phyloP scores from a whole-genome alignment of 1,284 basidiomycete species.

The Ganoderma boninense region DNA sequence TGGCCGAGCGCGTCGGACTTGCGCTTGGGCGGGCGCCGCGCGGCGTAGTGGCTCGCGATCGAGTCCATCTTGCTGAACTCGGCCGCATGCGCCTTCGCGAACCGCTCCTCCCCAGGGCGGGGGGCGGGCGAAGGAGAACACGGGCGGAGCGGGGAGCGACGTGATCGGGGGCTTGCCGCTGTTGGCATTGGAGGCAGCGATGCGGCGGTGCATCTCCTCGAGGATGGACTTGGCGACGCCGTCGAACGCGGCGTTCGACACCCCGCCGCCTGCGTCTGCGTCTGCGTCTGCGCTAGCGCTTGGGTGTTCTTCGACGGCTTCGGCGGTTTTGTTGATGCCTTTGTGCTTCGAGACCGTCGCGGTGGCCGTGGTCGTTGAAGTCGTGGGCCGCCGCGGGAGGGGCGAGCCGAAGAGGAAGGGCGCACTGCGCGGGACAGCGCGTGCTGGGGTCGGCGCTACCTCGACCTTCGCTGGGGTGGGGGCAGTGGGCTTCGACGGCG shows the following conservation, averaged over 20 bases:
- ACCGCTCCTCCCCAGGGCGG: conserved; percentile 46
- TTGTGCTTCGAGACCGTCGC: conserved; percentile 2
- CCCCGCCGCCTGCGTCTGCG: conserved; percentile 25
- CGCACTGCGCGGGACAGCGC: conserved; percentile 41
- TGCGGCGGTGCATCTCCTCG: conserved; percentile 80
- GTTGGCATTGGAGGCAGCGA: conserved; percentile 48
- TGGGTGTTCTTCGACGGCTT: neutral
- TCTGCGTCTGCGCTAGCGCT: neutral
- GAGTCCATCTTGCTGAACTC: conserved; percentile 81
- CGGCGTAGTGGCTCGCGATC: conserved; percentile 68
- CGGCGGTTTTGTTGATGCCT: neutral
- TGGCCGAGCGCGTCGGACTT: conserved; percentile 48
- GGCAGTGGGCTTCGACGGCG: conserved; percentile 38
- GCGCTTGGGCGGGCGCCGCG: conserved; percentile 54
- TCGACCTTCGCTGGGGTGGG: neutral
- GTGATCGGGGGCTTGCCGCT: conserved; percentile 15
- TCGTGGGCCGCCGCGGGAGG: conserved; percentile 52
- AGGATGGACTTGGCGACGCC: conserved; percentile 69
- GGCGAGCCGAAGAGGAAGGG: conserved; percentile 82
- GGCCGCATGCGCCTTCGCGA: conserved; percentile 67
- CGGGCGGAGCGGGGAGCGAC: conserved; percentile 2
- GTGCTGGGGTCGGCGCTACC: conserved; percentile 3
- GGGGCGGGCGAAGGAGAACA: conserved; percentile 8
- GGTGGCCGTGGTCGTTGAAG: neutral
- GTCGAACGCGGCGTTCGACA: conserved; percentile 69